These are phyloP conservation scores for Nicotiana paniculata DNA, from an alignment of 257 asterid genomes.

Conservation along the genomic window DNA sequence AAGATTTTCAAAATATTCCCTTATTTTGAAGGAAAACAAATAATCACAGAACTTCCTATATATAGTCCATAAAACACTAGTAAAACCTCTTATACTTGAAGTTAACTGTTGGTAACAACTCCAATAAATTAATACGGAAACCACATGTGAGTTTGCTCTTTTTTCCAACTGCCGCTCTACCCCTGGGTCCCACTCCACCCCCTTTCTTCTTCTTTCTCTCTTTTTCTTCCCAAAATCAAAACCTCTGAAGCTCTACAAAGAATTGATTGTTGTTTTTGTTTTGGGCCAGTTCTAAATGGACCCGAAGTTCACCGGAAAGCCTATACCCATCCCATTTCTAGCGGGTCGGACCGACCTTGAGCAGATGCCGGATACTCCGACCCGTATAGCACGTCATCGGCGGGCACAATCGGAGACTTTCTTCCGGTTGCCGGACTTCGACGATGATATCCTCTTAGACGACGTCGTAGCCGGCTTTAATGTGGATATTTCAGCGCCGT, in stretches of 20 bases:
- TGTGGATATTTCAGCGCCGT: constrained; percentile 31
- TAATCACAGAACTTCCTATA: too few relatives aligned
- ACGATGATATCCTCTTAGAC: constrained; percentile 60
- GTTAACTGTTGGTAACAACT: background rate
- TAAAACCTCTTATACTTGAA: background rate
- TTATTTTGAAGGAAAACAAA: background rate
- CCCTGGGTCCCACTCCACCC: background rate
- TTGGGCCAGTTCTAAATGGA: constrained; percentile 31
- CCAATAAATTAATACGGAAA: background rate
- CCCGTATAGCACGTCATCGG: constrained; percentile 67
- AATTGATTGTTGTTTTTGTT: too few relatives aligned
- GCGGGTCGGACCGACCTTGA: constrained; percentile 51
- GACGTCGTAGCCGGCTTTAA: constrained; percentile 55
- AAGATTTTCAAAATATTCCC: background rate
- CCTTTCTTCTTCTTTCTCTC: background rate
- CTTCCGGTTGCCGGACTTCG: constrained; percentile 71
- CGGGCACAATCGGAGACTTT: constrained; percentile 87
- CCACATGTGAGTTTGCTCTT: background rate
- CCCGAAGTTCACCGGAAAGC: constrained; percentile 48
- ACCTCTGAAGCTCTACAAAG: background rate
- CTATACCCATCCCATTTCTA: constrained; percentile 27
- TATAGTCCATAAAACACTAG: background rate
- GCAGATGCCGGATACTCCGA: constrained; percentile 80
- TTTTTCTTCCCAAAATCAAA: background rate
- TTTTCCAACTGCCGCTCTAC: background rate